Conservation (phyloP, 805 yeast species). For the Limtongia smithiae region DNA sequence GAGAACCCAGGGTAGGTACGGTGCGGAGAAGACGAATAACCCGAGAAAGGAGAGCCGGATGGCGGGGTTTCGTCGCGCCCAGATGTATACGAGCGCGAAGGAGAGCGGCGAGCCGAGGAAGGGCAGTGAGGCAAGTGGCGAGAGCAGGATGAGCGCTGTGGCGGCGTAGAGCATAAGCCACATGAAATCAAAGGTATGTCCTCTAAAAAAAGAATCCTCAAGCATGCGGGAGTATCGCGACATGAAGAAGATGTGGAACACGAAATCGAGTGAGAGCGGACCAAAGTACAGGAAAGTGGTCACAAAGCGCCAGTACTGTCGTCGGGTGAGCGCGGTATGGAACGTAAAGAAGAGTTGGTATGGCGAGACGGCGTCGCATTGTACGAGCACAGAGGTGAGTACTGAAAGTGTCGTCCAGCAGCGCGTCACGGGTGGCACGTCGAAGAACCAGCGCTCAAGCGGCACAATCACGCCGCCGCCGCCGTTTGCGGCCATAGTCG, state of each 20-base stretch:
- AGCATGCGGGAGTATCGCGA: conserved; percentile 42
- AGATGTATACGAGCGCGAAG: conserved; percentile 43
- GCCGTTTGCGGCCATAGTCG: no score
- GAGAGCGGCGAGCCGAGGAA: conserved; percentile 43
- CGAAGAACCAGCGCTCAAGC: conserved; percentile 41
- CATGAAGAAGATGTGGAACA: conserved; percentile 39
- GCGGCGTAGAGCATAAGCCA: conserved; percentile 41
- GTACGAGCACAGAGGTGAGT: conserved; percentile 38
- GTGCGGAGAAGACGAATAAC: conserved; percentile 42
- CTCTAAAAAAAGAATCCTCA: conserved; percentile 38
- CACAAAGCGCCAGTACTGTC: conserved; percentile 41
- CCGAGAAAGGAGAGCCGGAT: conserved; percentile 43
- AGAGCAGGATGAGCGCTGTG: conserved; percentile 34
- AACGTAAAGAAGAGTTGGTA: conserved; percentile 39
- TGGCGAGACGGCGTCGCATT: conserved; percentile 37
- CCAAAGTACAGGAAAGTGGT: conserved; percentile 46
- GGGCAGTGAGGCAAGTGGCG: conserved; percentile 36
- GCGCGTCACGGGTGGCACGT: conserved; percentile 48
- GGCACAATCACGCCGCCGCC: conserved; percentile 32
- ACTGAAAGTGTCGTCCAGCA: conserved; percentile 38
- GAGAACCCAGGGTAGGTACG: conserved; percentile 45
- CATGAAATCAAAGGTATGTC: conserved; percentile 39
- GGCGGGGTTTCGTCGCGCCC: conserved; percentile 48
- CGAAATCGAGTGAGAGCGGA: conserved; percentile 40
- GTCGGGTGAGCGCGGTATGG: conserved; percentile 39